These are phyloP conservation scores for Diaporthe humulicola DNA, from an alignment of 2,329 filamentous ascomycete species.

Conservation along the genomic window DNA sequence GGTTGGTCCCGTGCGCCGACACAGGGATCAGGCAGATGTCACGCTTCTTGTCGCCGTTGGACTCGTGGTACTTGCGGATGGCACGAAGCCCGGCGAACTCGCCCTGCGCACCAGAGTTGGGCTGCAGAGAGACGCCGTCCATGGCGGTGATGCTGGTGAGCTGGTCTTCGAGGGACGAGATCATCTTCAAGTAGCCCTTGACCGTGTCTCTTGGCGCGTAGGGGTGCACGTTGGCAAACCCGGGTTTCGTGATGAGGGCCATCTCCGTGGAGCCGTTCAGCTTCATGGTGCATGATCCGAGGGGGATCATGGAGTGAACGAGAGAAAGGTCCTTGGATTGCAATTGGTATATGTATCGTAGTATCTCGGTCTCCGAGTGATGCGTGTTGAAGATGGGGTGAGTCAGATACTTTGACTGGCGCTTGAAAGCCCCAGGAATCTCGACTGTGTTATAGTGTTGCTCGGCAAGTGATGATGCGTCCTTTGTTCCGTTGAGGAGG, in stretches of 20 bases:
- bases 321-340: slow-evolving; percentile 95
- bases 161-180: slow-evolving; percentile 80
- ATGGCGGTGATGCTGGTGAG: slow-evolving; percentile 89
- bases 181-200: slow-evolving; percentile 77
- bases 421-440: slow-evolving; percentile 70
- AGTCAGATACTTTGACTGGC: slow-evolving; percentile 82
- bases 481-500: slow-evolving; percentile 37
- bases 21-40: slow-evolving; percentile 96
- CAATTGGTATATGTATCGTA: slow-evolving; percentile 93
- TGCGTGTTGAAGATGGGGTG: slow-evolving; percentile 96
- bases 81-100: slow-evolving; percentile 92
- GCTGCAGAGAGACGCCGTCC: slow-evolving; percentile 89
- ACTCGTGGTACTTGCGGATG: slow-evolving; percentile 87
- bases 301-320: slow-evolving; percentile 96
- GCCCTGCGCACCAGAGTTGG: slow-evolving; percentile 95
- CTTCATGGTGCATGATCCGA: slow-evolving; percentile 99
- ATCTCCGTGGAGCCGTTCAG: slow-evolving; percentile 95
- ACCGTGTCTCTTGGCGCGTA: slow-evolving; percentile 76
- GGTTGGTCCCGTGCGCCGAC: slow-evolving; percentile 96
- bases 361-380: slow-evolving; percentile 93
- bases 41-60: slow-evolving; percentile 76
- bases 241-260: slow-evolving; percentile 83
- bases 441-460: slow-evolving; percentile 50
- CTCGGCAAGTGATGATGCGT: background rate
- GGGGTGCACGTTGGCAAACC: slow-evolving; percentile 85